Base-by-base conservation (phyloP, 2,329 filamentous ascomycete genomes). In the Penicillium janthinellum region DNA sequence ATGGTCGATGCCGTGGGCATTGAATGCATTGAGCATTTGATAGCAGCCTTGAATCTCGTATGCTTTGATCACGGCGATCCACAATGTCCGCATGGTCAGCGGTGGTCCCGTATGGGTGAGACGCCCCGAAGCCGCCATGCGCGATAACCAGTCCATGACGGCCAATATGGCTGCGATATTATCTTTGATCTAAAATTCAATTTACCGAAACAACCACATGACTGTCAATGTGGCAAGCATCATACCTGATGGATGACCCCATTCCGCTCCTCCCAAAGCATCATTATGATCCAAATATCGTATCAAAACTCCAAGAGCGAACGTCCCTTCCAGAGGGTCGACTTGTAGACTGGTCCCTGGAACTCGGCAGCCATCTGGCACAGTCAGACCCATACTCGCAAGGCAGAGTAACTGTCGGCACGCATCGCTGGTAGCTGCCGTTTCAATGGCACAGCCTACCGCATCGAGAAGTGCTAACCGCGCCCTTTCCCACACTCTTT, bases 241-340 rank as follows among this genome's bases (percentile, higher is more conserved):
- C 28, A 31, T 68, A 71, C 68, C 69, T 55, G 72, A 78, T 12
- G 78, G 77, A 68, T 79, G 78, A 0, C 76, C 77, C 78, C 77
- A 79, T 66, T 80, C 78, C n/a, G 67, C 69, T 0, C 76, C 78
- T 8, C 66, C 57, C n/a, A 74, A 68, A 5, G 72, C 77, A 68
- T 80, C 78, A 53, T 78, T 80, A 52, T 78, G 76, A 59, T 80
- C 78, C 14, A 79, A 61, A 54, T 77, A 79, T 28, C 77, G 69
- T 39, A 79, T 77, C 61, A 77, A 60, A 2, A 67, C 62, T 0
- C 75, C 76, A 22, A 80, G 44, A 54, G 76, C 72, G 56, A 79
- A 79, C 14, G 78, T 73, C 0, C 75, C 77, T 49, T 78, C 75
- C 1, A 75, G 47, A 3, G 72, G 71, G 56, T 79, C 78, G 12